Evolutionary conservation across 2,329 filamentous ascomycete species (phyloP).

Genomic region (Cladosporium sp.): DNA sequence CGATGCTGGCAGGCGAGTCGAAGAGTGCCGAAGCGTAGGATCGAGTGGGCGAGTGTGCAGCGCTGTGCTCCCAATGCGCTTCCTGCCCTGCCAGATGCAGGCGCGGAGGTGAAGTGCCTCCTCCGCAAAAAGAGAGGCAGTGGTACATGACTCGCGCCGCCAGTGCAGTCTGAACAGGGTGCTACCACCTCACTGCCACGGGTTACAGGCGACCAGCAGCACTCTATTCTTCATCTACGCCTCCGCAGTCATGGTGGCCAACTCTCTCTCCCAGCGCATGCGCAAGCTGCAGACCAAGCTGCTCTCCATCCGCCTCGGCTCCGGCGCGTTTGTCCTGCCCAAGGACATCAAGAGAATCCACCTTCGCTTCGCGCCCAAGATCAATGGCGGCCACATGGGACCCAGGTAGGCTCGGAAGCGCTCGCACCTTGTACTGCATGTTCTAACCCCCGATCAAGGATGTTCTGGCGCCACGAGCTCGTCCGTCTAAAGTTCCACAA

Average conservation of each 20-base stretch:
- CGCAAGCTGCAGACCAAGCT: conserved; percentile 72
- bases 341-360: conserved; percentile 73
- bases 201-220: conserved; percentile 23
- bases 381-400: conserved; percentile 69
- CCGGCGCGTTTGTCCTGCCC: conserved; percentile 79
- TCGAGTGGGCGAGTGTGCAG: not conserved
- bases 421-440: not conserved
- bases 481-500: conserved; percentile 94
- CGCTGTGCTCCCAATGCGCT: conserved; percentile 10
- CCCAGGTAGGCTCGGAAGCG: conserved; percentile 57
- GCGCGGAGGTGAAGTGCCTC: conserved; percentile 5
- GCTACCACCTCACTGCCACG: conserved; percentile 4
- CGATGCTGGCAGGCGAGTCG: not conserved
- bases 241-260: conserved; percentile 19
- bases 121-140: conserved; percentile 13
- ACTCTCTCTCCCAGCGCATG: conserved; percentile 60
- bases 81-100: not conserved
- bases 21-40: not conserved
- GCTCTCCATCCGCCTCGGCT: conserved; percentile 72
- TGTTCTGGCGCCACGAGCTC: conserved; percentile 84
- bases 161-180: conserved; percentile 10
- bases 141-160: conserved; percentile 12
- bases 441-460: conserved; percentile 53
- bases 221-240: conserved; percentile 47
- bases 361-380: conserved; percentile 66